Evolutionary conservation across 2,329 filamentous ascomycete genomes (phyloP).

Genomic region (Colletotrichum theobromicola): DNA sequence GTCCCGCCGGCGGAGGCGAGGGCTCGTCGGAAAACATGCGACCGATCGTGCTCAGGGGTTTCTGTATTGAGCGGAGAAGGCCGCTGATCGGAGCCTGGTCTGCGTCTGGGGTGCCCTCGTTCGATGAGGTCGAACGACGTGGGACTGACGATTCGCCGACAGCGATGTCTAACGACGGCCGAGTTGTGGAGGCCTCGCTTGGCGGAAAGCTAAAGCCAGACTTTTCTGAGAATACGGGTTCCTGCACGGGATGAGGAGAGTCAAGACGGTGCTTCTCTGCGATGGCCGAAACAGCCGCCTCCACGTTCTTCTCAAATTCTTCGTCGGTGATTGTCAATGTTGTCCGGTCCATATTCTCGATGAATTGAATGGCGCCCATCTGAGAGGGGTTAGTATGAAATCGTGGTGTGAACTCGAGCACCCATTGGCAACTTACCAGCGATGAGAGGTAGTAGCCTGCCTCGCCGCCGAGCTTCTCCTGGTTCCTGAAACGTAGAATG

Average conservation of each 20-base stretch:
- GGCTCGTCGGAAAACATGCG: conserved; percentile 85
- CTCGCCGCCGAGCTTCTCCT: conserved; percentile 96
- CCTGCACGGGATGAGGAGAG: conserved; percentile 48
- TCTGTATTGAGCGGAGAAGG: conserved; percentile 87
- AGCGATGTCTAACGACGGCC: conserved; percentile 21
- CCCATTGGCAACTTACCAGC: conserved; percentile 58
- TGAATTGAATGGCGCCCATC: conserved; percentile 95
- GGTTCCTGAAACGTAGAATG: conserved; percentile 94
- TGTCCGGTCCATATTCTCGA: conserved; percentile 94
- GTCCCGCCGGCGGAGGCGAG: conserved; percentile 33
- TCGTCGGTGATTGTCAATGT: conserved; percentile 92
- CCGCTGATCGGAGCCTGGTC: conserved; percentile 85
- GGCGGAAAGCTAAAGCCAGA: conserved; percentile 27
- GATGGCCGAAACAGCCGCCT: conserved; percentile 93
- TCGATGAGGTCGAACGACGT: conserved; percentile 58
- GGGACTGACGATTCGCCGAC: conserved; percentile 43
- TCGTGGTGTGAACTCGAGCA: neutral
- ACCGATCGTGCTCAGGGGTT: conserved; percentile 87
- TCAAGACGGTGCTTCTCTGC: conserved; percentile 80
- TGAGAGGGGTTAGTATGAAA: conserved; percentile 17
- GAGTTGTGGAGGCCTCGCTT: conserved; percentile 53
- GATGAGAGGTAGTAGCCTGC: conserved; percentile 98
- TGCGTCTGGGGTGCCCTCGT: conserved; percentile 49
- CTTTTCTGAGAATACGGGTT: conserved; percentile 51
- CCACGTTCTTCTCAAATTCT: conserved; percentile 96